A percentile compares a stretch with the other conserved stretches of the same genome.
Conservation (phyloP, 2,329 filamentous ascomycete genomes). For the Xylaria sp. region DNA sequence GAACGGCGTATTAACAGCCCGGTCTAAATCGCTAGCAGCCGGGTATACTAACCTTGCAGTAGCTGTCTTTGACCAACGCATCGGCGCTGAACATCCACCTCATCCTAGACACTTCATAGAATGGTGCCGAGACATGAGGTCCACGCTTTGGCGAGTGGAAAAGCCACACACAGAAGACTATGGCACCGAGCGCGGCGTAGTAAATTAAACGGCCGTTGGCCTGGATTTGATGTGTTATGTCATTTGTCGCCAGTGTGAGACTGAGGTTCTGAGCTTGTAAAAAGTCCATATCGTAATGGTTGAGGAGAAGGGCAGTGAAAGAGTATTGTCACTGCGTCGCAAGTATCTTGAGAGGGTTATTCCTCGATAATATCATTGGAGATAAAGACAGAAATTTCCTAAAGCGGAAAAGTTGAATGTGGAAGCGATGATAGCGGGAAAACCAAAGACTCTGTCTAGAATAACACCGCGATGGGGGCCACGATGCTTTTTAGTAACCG, state of each 20-base stretch:
- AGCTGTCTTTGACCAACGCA: slow-evolving; percentile 54
- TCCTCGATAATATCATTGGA: slow-evolving; percentile 1
- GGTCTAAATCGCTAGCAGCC: background rate
- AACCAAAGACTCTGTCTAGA: background rate
- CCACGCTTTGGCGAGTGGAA: slow-evolving; percentile 43
- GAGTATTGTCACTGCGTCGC: background rate
- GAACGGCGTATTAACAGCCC: slow-evolving; percentile 15
- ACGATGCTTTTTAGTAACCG: background rate
- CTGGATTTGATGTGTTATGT: slow-evolving; percentile 36
- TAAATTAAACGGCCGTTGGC: slow-evolving; percentile 45
- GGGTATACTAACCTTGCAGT: slow-evolving; percentile 48
- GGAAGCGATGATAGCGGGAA: background rate
- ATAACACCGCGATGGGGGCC: background rate
- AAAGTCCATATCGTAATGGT: slow-evolving; percentile 34
- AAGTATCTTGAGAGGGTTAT: background rate
- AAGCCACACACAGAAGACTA: slow-evolving; percentile 48
- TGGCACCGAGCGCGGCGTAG: slow-evolving; percentile 47
- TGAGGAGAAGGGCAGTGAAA: slow-evolving; percentile 12
- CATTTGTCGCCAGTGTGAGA: slow-evolving; percentile 28
- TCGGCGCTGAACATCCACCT: slow-evolving; percentile 60
- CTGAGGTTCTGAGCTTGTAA: slow-evolving; percentile 30
- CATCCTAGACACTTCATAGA: slow-evolving; percentile 54
- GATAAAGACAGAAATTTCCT: background rate
- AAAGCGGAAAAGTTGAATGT: background rate
- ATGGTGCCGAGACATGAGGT: slow-evolving; percentile 47